Evolutionary conservation across 352 stramenopile genomes (phyloP).

Genomic region (Phytophthora citricola): DNA sequence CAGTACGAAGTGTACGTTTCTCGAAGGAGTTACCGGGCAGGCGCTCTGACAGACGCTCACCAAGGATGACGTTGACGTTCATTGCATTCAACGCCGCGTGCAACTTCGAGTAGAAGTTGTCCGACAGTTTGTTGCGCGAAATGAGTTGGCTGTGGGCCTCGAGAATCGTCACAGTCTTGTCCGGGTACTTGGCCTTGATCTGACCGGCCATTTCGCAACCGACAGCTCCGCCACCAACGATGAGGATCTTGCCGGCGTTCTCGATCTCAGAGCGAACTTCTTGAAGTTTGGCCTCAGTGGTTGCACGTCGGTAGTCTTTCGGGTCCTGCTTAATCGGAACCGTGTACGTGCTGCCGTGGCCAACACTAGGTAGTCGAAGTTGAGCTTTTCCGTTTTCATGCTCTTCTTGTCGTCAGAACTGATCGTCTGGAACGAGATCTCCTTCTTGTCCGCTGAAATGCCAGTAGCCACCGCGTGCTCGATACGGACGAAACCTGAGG

Average conservation of each 20-base stretch:
- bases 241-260: conserved; percentile 49
- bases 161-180: conserved; percentile 66
- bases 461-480: conserved; percentile 42
- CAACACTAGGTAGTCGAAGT: conserved; percentile 66
- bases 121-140: conserved; percentile 38
- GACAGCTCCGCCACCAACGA: conserved; percentile 64
- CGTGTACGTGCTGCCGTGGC: conserved; percentile 63
- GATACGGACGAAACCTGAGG: conserved; percentile 41
- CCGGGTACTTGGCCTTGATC: conserved; percentile 57
- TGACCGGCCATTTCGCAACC: conserved; percentile 68
- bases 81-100: conserved; percentile 37
- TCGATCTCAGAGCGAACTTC: conserved; percentile 50
- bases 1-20: conserved; percentile 47
- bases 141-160: conserved; percentile 45
- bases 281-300: conserved; percentile 45
- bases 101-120: conserved; percentile 59
- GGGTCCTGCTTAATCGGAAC: conserved; percentile 55
- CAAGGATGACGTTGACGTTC: conserved; percentile 56
- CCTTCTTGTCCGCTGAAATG: conserved; percentile 34
- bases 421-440: conserved; percentile 45
- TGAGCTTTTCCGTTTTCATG: conserved; percentile 30
- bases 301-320: conserved; percentile 28
- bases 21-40: conserved; percentile 46
- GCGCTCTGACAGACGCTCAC: conserved; percentile 45
- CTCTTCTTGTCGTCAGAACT: conserved; percentile 34